phyloP scores from a whole-genome alignment of 176 grass and related monocot genomes.

The Pontederia paniculata region DNA sequence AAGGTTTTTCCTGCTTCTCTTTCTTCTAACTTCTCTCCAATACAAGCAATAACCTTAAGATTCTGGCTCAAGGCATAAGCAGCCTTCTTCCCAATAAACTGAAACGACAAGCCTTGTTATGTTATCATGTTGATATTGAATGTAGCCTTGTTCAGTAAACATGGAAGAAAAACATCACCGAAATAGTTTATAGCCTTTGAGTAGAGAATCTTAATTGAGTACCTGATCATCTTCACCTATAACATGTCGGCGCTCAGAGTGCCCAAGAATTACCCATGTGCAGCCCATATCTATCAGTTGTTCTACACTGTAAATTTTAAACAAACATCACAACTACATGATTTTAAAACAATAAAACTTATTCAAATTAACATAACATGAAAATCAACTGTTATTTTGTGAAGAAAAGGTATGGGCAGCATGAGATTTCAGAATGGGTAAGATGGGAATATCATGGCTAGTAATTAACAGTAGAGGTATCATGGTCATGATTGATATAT shows the following conservation, averaged over 20 bases:
- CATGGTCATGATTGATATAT: neutral
- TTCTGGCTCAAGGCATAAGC: conserved; percentile 96
- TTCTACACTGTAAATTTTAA: conserved; percentile 43
- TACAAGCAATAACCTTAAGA: conserved; percentile 93
- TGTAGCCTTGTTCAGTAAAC: neutral
- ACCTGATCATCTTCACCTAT: conserved; percentile 92
- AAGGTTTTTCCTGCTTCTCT: conserved; percentile 98
- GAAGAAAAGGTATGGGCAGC: neutral
- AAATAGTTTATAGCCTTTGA: neutral
- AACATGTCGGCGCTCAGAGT: conserved; percentile 76
- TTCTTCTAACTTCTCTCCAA: conserved; percentile 94
- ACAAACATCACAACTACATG: neutral
- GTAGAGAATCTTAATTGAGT: neutral
- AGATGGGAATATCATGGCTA: too few relatives aligned
- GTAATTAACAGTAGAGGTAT: neutral
- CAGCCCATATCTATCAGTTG: conserved; percentile 88
- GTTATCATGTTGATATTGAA: neutral
- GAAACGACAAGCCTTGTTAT: conserved; percentile 23
- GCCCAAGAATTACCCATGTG: conserved; percentile 96
- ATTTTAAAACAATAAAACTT: conserved; percentile 1
- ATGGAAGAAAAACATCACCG: conserved; percentile 4
- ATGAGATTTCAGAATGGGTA: conserved; percentile 12
- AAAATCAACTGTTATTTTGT: neutral
- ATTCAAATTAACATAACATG: neutral
- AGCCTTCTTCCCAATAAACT: conserved; percentile 96